A percentile compares a stretch with the other conserved stretches of the same genome.
These are phyloP conservation scores for Pinus taeda DNA, from an alignment of 75 land plant genomes.

Conservation along the genomic window DNA sequence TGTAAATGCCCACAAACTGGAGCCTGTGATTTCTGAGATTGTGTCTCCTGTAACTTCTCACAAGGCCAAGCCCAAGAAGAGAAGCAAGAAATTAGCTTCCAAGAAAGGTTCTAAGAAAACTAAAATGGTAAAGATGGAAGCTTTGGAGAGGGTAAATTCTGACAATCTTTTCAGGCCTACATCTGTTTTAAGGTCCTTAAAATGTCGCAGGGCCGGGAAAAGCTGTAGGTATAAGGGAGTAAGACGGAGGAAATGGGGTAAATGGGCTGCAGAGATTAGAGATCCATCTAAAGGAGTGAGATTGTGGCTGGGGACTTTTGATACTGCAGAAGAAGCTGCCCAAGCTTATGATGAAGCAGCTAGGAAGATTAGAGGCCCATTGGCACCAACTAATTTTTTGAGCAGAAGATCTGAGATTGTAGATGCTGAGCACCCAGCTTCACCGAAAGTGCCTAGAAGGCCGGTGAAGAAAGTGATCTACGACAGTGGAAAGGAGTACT, in stretches of 20 bases:
- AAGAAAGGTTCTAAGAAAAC: conserved; percentile 1
- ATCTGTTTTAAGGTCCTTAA: conserved; percentile 3
- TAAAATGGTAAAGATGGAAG: not conserved
- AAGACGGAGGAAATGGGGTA: conserved; percentile 17
- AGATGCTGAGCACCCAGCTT: not conserved
- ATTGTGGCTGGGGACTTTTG: conserved; percentile 20
- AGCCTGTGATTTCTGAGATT: not conserved
- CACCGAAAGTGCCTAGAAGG: not conserved
- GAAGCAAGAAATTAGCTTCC: not conserved
- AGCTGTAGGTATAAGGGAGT: conserved; percentile 12
- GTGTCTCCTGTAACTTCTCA: not conserved
- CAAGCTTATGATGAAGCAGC: conserved; percentile 21
- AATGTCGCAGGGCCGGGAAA: not conserved
- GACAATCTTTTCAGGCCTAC: not conserved
- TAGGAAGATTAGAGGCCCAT: conserved; percentile 16
- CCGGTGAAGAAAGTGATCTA: not conserved
- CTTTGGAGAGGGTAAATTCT: not conserved
- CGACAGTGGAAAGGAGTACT: not conserved
- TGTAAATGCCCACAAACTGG: not conserved
- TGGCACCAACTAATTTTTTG: conserved; percentile 12
- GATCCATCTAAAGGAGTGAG: conserved; percentile 18
- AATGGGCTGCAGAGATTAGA: conserved; percentile 26
- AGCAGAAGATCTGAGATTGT: not conserved
- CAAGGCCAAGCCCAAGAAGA: conserved; percentile 1
- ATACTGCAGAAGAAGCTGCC: conserved; percentile 12